Conservation (phyloP, 208 protist species). For the Eutreptiella sp. region DNA sequence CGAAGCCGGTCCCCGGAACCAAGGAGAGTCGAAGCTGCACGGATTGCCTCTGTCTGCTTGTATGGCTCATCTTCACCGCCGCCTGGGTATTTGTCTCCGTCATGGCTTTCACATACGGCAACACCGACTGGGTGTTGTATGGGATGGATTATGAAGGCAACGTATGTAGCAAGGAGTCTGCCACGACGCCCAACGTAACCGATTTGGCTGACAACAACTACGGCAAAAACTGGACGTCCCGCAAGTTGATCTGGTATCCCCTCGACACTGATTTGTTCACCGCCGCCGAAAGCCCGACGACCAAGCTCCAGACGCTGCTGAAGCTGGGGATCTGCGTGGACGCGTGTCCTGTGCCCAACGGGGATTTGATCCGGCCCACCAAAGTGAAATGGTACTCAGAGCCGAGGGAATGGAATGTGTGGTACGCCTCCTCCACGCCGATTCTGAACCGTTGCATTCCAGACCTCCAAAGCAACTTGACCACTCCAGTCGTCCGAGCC, state of each 20-base stretch:
- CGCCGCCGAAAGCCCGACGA: no score
- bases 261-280: not conserved
- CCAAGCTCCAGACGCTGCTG: no score
- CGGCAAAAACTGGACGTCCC: conserved; percentile 7
- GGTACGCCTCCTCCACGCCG: not conserved
- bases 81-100: no score
- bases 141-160: conserved; percentile 25
- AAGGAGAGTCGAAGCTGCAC: no score
- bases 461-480: no score
- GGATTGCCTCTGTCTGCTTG: no score
- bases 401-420: not conserved
- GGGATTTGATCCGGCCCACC: conserved; percentile 3
- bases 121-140: conserved; percentile 2
- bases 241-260: conserved; percentile 5
- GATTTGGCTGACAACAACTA: not conserved
- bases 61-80: no score
- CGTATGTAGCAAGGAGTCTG: conserved; percentile 2
- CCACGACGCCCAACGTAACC: not conserved
- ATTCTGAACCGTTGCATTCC: conserved; percentile 17
- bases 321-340: conserved; percentile 24
- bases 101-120: no score
- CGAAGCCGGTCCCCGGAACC: no score
- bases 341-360: conserved; percentile 4
- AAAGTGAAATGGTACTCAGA: conserved; percentile 2
- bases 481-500: not conserved